These are phyloP conservation scores for Diddensiella transvaalensis DNA, from an alignment of 805 yeast genomes.

Conservation along the genomic window DNA sequence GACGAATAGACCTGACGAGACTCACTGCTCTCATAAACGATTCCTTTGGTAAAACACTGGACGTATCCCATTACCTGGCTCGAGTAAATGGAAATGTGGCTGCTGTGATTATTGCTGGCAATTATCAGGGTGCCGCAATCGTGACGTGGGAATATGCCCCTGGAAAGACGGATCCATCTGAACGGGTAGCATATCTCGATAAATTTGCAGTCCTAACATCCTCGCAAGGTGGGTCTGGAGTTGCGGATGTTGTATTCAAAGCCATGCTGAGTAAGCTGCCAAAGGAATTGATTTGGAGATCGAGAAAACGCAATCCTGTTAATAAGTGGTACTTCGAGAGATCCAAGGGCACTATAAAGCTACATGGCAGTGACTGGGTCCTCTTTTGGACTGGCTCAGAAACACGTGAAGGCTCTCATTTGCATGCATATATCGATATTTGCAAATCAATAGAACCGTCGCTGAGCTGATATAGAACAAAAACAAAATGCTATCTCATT, in stretches of 20 bases:
- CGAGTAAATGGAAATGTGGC: conserved; percentile 68
- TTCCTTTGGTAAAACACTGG: conserved; percentile 71
- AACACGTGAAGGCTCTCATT: conserved; percentile 33
- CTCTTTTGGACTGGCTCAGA: conserved; percentile 43
- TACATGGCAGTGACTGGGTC: conserved; percentile 41
- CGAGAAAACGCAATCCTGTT: conserved; percentile 80
- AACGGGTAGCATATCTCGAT: conserved; percentile 74
- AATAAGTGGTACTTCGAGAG: conserved; percentile 98
- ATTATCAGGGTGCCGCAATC: conserved; percentile 93
- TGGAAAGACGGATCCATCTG: conserved; percentile 12
- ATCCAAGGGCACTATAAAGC: conserved; percentile 62
- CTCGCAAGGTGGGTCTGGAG: conserved; percentile 87
- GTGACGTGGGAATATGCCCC: conserved; percentile 66
- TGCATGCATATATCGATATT: conserved; percentile 49
- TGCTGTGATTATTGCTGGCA: conserved; percentile 80
- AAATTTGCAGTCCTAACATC: conserved; percentile 85
- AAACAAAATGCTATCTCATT: background rate
- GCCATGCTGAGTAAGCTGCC: conserved; percentile 61
- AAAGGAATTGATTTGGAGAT: conserved; percentile 82
- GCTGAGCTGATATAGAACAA: conserved; percentile 18
- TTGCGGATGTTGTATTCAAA: conserved; percentile 91
- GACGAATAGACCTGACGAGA: conserved; percentile 51
- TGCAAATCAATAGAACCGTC: conserved; percentile 61
- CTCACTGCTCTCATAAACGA: conserved; percentile 65
- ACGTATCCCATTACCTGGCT: conserved; percentile 59